Conservation (phyloP, 495 filamentous ascomycete species). For the Glarea lozoyensis region DNA sequence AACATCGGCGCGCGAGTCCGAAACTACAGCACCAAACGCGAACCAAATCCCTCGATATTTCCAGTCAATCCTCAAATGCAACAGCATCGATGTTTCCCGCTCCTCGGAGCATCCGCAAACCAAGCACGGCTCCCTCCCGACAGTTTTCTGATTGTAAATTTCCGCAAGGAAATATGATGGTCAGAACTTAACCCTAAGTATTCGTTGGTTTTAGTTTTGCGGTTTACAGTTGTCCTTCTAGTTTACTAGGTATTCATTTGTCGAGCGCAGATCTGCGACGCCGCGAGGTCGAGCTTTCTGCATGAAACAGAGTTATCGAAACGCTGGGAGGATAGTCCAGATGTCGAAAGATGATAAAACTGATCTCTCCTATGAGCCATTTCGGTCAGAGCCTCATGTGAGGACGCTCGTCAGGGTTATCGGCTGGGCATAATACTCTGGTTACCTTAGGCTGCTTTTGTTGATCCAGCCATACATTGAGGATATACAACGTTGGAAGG, state of each 20-base stretch:
- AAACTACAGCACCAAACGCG: slow-evolving; percentile 15
- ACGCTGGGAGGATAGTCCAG: slow-evolving; percentile 34
- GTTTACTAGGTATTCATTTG: slow-evolving; percentile 29
- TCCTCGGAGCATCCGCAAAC: slow-evolving; percentile 23
- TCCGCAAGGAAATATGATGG: slow-evolving; percentile 54
- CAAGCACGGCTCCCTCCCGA: slow-evolving; percentile 56
- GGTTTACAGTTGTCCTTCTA: slow-evolving; percentile 37
- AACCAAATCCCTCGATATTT: slow-evolving; percentile 5
- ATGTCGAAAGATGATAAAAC: slow-evolving; percentile 25
- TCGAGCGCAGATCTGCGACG: slow-evolving; percentile 13
- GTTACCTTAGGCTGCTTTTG: slow-evolving; percentile 29
- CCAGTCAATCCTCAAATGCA: slow-evolving; percentile 17
- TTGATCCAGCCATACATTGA: slow-evolving; percentile 14
- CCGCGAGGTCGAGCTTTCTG: slow-evolving; percentile 14
- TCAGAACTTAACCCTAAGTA: slow-evolving; percentile 79
- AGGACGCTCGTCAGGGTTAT: slow-evolving; percentile 53
- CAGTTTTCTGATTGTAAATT: slow-evolving; percentile 58
- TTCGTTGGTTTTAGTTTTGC: slow-evolving; percentile 47
- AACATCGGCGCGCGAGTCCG: slow-evolving; percentile 3
- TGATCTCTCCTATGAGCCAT: slow-evolving; percentile 47
- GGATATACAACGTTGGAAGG: slow-evolving; percentile 18
- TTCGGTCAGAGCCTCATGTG: slow-evolving; percentile 53
- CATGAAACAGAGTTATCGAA: slow-evolving; percentile 25
- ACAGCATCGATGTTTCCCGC: slow-evolving; percentile 28
- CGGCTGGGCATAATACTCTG: slow-evolving; percentile 54